Evolutionary conservation across 2,329 filamentous ascomycete genomes (phyloP), one percentile per base, ranked within the genome.

Genomic region (Apiospora aurea): DNA sequence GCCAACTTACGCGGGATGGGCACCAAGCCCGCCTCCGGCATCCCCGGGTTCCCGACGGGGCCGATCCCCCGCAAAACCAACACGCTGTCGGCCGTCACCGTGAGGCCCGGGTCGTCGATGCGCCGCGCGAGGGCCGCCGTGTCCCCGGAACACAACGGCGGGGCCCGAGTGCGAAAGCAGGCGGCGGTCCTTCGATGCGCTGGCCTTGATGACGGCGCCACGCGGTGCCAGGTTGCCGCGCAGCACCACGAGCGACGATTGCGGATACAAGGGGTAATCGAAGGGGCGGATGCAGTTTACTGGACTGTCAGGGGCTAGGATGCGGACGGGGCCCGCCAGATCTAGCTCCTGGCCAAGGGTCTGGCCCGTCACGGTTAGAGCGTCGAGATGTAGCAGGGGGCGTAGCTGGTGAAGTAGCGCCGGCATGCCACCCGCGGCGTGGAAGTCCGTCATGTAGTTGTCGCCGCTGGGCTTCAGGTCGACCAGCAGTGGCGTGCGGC

Each of bases 361-460:
- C 77, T 92, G 91, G 4, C 95, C 95, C 0, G 93, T 97, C n/a
- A 97, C 87, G 0, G 95, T 97, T 69, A 89, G 87, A 11, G 95
- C 95, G 71, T 87, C 86, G 24, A 96, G 94, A 74, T 96, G 88
- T 0, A 98, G 86, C 0, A 98, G 85, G 0, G 92, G 92, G 1
- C 91, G 91, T 24, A 98, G 87, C 29, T 94, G 85, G 76, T 95
- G 94, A 75, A 97, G 89, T 0, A 98, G 90, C 0, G 93, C 92
- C 0, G 93, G 91, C 81, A 96, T 94, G 43, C 95, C 95, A 34
- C 95, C 95, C 69, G 96, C 92, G 72, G 95, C 92, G 81, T 96
- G 96, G 53, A 98, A 91, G 78, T 98, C 95, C 5, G 92, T 94
- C 91, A 97, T 97, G 80, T 95, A 93, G 79, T 94, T 95, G 71